These are phyloP conservation scores for Podaxis sp. DNA, from an alignment of 768 basidiomycete species.

Conservation along the genomic window DNA sequence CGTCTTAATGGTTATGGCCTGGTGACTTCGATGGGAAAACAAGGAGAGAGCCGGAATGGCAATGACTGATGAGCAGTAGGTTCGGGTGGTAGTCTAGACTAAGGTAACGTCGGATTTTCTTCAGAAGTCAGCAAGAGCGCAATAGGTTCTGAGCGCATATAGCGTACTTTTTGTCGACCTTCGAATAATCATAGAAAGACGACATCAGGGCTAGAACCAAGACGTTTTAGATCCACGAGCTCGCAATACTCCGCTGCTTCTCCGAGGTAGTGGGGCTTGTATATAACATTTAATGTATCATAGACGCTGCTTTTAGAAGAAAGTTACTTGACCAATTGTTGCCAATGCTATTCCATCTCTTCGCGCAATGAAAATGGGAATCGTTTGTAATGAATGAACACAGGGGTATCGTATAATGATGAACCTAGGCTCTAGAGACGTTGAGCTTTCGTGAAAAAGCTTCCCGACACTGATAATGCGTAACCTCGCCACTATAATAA, in stretches of 20 bases:
- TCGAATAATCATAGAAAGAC: too few species aligned
- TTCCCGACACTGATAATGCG: slow-evolving; percentile 95
- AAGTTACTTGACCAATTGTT: background rate
- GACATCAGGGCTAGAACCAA: too few species aligned
- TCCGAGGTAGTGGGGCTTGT: background rate
- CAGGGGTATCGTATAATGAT: background rate
- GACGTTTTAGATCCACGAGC: too few species aligned
- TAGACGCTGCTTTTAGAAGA: background rate
- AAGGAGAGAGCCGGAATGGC: too few species aligned
- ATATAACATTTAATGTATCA: background rate
- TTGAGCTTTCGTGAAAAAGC: slow-evolving; percentile 62
- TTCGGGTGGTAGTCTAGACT: too few species aligned
- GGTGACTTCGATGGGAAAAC: too few species aligned
- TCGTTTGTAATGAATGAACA: background rate
- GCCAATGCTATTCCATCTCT: background rate
- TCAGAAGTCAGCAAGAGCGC: too few species aligned
- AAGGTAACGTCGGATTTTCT: too few species aligned
- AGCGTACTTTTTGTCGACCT: too few species aligned
- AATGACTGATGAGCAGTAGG: too few species aligned
- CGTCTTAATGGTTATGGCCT: too few species aligned
- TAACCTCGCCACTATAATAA: slow-evolving; percentile 81
- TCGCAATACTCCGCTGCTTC: background rate
- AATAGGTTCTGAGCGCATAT: too few species aligned
- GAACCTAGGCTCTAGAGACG: slow-evolving; percentile 28
- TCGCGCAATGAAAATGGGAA: background rate